Evolutionary conservation across 2,329 filamentous ascomycete genomes (phyloP).

Genomic region (Phaeosphaeria sp.): DNA sequence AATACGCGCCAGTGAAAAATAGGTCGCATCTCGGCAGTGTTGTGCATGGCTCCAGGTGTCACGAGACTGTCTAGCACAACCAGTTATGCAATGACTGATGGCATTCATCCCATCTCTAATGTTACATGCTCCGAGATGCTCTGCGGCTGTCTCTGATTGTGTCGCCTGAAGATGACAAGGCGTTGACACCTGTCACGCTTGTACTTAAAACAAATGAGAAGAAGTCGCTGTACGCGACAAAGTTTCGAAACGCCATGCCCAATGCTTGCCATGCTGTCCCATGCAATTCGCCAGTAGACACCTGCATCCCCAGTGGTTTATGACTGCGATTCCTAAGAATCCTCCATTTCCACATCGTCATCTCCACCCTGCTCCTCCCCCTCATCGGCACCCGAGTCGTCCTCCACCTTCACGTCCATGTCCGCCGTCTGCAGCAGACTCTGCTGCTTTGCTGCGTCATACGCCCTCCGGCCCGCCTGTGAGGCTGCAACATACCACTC

Average conservation of each 20-base stretch:
- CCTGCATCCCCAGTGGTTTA: conserved; percentile 9
- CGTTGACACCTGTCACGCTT: background rate
- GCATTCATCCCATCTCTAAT: background rate
- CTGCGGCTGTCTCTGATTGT: background rate
- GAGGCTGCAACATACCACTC: conserved; percentile 67
- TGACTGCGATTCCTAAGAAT: conserved; percentile 19
- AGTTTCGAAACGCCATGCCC: conserved; percentile 34
- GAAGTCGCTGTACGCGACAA: conserved; percentile 12
- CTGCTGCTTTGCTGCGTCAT: conserved; percentile 16
- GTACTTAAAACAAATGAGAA: background rate
- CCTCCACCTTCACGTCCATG: conserved; percentile 15
- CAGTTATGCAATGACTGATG: background rate
- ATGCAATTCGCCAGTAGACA: conserved; percentile 25
- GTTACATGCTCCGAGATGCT: background rate
- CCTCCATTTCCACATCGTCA: conserved; percentile 43
- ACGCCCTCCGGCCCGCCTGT: conserved; percentile 44
- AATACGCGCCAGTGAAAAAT: background rate
- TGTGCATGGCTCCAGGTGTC: background rate
- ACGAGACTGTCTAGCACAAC: background rate
- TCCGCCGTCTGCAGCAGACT: conserved; percentile 1
- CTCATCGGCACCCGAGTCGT: conserved; percentile 32
- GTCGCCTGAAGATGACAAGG: background rate
- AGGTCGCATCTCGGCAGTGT: background rate
- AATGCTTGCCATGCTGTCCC: conserved; percentile 22
- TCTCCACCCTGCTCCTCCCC: conserved; percentile 28